A percentile compares a stretch with the other conserved stretches of the same genome.
These are phyloP conservation scores for Monosporascus sp. DNA, from an alignment of 2,329 filamentous ascomycete species.

Conservation along the genomic window DNA sequence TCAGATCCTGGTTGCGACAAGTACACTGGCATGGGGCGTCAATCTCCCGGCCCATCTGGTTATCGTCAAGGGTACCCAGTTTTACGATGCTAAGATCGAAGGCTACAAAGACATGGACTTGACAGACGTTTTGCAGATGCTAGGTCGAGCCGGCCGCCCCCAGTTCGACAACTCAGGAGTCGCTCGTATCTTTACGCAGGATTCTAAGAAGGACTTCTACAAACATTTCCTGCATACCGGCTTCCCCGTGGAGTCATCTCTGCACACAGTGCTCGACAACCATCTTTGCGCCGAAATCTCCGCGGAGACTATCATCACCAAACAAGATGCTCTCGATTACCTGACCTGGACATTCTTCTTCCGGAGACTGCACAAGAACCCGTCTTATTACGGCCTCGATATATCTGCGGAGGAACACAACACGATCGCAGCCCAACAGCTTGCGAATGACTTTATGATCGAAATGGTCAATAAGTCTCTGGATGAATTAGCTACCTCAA, in stretches of 20 bases:
- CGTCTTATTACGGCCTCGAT: conserved; percentile 93
- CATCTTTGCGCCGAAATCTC: conserved; percentile 94
- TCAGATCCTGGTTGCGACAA: conserved; percentile 91
- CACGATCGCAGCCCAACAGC: conserved; percentile 74
- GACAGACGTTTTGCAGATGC: conserved; percentile 96
- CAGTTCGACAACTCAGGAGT: conserved; percentile 97
- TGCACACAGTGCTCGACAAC: conserved; percentile 95
- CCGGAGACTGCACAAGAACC: conserved; percentile 93
- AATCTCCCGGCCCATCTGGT: conserved; percentile 96
- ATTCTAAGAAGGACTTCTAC: conserved; percentile 97
- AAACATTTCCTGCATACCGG: conserved; percentile 98
- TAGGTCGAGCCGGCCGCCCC: conserved; percentile 88
- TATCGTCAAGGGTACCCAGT: conserved; percentile 96
- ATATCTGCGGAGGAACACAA: conserved; percentile 91
- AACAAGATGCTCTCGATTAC: conserved; percentile 96
- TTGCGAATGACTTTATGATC: conserved; percentile 93
- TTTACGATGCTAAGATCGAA: conserved; percentile 95
- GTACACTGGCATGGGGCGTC: conserved; percentile 95
- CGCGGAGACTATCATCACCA: conserved; percentile 84
- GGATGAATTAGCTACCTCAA: conserved; percentile 73
- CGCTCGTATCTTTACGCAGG: conserved; percentile 94
- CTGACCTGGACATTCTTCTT: conserved; percentile 99
- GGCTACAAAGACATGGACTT: conserved; percentile 98
- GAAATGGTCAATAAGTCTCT: conserved; percentile 86
- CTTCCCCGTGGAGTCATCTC: conserved; percentile 92